Base-by-base conservation (phyloP, 257 asterid genomes). In the Vinca minor region DNA sequence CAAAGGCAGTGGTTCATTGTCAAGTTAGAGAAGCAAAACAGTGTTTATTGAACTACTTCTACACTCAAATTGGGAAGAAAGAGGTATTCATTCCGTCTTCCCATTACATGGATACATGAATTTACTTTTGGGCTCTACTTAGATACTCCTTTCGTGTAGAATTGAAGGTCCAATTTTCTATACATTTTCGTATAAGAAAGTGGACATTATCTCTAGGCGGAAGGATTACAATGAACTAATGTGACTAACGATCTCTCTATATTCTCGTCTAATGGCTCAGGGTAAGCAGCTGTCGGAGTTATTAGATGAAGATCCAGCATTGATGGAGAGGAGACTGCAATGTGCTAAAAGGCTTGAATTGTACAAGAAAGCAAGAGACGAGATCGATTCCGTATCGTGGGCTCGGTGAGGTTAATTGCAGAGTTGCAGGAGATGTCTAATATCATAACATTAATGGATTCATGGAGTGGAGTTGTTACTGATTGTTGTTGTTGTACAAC, bases 11-110 rank as follows among this genome's bases (percentile, higher is more conserved):
- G 67, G 97, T 90, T 55, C 73, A 78, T 70, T 90, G 97, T 79
- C 97, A 90, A 82, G 97, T 90, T 49, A 86, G 79, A 85, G 96
- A 87, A 76, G 93, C 95, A 64, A 90, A 87, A 67, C 90, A 81
- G 59, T 85, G 79, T 74, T 59, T 87, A 67, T 85, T 90, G n/a
- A 87, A 77, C 66, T 59, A 81, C 74, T 90, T 90, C 76, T 90
- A 90, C 77, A 71, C 71, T 0, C 91, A 75, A 54, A 85, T 90
- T 36, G 97, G 97, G 78, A 84, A 78, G 74, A 81, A 65, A 84
- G 97, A 90, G 97, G 97, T 90, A 83, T 14, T 4, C 18, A 0
- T 48, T 18, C 46, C 14, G 18, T 44, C 56, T 46, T 49, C 60
- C 38, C 42, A n/a, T n/a, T n/a, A n/a, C n/a, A n/a, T n/a, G n/a